Conservation (phyloP, 352 stramenopile species). For the Thalassiosira mediterranea region DNA sequence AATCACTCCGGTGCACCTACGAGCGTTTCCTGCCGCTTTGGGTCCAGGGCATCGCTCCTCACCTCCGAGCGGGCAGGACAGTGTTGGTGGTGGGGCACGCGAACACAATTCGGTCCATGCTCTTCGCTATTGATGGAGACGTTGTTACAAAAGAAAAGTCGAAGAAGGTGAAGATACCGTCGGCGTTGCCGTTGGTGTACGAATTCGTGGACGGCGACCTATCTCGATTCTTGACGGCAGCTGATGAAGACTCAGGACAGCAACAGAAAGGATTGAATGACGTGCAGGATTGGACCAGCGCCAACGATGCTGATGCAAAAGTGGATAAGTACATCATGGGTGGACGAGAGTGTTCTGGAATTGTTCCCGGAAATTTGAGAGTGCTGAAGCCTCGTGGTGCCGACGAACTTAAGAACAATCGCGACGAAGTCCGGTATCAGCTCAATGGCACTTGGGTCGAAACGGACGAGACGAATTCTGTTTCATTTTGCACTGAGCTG, state of each 20-base stretch:
- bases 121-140: slow-evolving; percentile 43
- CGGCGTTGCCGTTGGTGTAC: slow-evolving; percentile 36
- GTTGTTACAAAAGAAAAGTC: slow-evolving; percentile 41
- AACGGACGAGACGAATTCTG: slow-evolving; percentile 40
- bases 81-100: slow-evolving; percentile 44
- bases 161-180: slow-evolving; percentile 52
- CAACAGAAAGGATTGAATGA: no score
- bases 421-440: slow-evolving; percentile 30
- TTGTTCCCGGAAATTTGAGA: slow-evolving; percentile 29
- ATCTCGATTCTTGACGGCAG: background rate
- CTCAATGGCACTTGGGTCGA: slow-evolving; percentile 48
- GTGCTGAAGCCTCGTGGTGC: slow-evolving; percentile 13
- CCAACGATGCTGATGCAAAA: background rate
- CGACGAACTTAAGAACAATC: background rate
- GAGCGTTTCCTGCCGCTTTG: slow-evolving; percentile 42
- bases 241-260: no score
- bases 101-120: slow-evolving; percentile 49
- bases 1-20: slow-evolving; percentile 43
- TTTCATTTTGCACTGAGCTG: slow-evolving; percentile 50
- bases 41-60: slow-evolving; percentile 32
- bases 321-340: background rate
- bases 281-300: background rate
- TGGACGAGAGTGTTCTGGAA: slow-evolving; percentile 7
- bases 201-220: slow-evolving; percentile 32
- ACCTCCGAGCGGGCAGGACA: slow-evolving; percentile 31